Evolutionary conservation across 78 protist species (phyloP), one percentile per base, ranked within the genome.

Genomic region (Monosiga brevicollis): DNA sequence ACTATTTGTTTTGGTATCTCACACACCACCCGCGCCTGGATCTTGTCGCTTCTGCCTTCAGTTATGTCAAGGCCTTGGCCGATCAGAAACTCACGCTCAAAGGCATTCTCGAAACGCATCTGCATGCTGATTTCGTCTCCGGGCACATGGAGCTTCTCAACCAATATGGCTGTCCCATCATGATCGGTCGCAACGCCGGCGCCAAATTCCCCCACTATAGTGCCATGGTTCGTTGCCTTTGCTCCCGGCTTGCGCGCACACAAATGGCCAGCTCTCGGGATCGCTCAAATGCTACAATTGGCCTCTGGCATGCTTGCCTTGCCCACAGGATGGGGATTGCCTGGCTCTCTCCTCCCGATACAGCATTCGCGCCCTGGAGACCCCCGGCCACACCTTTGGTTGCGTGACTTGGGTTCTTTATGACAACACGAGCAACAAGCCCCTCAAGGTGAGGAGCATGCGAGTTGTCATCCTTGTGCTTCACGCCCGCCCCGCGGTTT

Each of bases 81-180:
- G 72, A 40, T 22, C 72, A 41, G 35, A 49, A 49, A 37, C 55
- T 40, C 55, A 80, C 15, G 39, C 42, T 80, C 55, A 40, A 36
- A 32, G 83, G 83, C 55, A 38, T 80, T 34, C n/a, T 80, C 38
- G 76, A 55, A 23, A 55, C 83, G 9, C 83, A 80, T 42, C 22
- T 62, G n/a, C 83, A 80, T 37, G 83, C 83, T 10, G 83, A 80
- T 75, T 80, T 80, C 32, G 83, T 80, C 71, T 43, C 83, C 49
- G 83, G 83, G 76, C 83, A 80, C 42, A 26, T 80, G 11, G 83
- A 80, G 42, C 83, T 80, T 29, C 34, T 20, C 74, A 43, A 39
- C 2, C 55, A 37, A 40, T 26, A 76, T 0, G 83, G 83, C 20
- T 73, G 76, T 3, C 3, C 54, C 72, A 80, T 80, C n/a, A 10